phyloP scores from a whole-genome alignment of 1,139 yeast genomes.

The Arxiozyma bovina region DNA sequence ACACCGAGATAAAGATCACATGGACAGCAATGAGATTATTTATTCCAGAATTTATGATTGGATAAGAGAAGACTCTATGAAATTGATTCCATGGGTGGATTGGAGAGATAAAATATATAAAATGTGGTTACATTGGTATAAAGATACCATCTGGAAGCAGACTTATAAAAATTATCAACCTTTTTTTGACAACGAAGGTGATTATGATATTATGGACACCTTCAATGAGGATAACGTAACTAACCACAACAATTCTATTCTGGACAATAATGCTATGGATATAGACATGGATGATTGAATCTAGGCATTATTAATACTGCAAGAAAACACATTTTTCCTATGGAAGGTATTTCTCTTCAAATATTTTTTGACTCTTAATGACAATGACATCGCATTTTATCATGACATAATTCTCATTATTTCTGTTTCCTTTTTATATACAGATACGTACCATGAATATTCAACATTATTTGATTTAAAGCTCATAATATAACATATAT shows the following conservation, averaged over 20 bases:
- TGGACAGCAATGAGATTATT: conserved; percentile 9
- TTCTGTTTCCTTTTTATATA: no score
- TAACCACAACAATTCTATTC: not conserved
- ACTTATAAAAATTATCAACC: not conserved
- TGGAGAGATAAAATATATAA: conserved; percentile 13
- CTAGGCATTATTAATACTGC: no score
- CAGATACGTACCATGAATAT: not conserved
- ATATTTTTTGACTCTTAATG: not conserved
- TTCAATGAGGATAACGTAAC: not conserved
- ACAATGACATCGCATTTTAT: no score
- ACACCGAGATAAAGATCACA: not conserved
- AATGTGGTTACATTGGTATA: conserved; percentile 24
- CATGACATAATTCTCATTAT: no score
- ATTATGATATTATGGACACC: conserved; percentile 2
- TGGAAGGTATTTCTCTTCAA: not conserved
- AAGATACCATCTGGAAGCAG: not conserved
- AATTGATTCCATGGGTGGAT: conserved; percentile 25
- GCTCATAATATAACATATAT: conserved; percentile 74
- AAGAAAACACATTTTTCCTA: not conserved
- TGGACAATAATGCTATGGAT: conserved; percentile 13
- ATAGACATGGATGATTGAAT: conserved; percentile 11
- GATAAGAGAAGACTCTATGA: conserved; percentile 18
- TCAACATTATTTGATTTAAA: not conserved
- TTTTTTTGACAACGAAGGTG: conserved; percentile 5
- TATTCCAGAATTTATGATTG: conserved; percentile 16